These are phyloP conservation scores for Cucumis sativus DNA, from an alignment of 306 rosid genomes.

Conservation along the genomic window DNA sequence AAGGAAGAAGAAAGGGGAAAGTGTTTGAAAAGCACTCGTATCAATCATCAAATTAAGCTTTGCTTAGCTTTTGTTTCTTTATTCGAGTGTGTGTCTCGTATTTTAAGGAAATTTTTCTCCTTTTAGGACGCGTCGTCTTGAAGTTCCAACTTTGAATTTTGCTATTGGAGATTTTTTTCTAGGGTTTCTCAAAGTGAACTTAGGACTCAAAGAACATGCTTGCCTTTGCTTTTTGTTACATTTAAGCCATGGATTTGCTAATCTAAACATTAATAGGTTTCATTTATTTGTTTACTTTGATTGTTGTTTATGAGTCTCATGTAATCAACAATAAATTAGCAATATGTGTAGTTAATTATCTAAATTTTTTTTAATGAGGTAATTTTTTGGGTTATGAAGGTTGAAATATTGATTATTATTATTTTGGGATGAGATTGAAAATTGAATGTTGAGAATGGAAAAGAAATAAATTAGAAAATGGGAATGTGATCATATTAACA, in stretches of 20 bases:
- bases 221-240: no score
- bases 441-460: not conserved
- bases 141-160: not conserved
- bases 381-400: not conserved
- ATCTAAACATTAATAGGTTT: no score
- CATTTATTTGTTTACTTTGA: no score
- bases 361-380: no score
- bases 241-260: no score
- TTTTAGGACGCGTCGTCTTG: not conserved
- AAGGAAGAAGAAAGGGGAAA: not conserved
- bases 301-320: no score
- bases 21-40: not conserved
- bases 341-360: no score
- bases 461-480: not conserved
- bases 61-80: not conserved
- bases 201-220: no score
- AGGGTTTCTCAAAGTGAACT: no score
- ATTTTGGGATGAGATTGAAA: no score
- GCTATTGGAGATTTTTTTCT: no score
- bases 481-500: not conserved
- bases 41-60: not conserved
- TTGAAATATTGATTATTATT: not conserved
- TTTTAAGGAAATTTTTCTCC: not conserved
- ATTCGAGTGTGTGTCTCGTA: not conserved
- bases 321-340: no score